Base-by-base conservation (phyloP, 2,329 filamentous ascomycete species). In the Stagonosporopsis vannaccii region DNA sequence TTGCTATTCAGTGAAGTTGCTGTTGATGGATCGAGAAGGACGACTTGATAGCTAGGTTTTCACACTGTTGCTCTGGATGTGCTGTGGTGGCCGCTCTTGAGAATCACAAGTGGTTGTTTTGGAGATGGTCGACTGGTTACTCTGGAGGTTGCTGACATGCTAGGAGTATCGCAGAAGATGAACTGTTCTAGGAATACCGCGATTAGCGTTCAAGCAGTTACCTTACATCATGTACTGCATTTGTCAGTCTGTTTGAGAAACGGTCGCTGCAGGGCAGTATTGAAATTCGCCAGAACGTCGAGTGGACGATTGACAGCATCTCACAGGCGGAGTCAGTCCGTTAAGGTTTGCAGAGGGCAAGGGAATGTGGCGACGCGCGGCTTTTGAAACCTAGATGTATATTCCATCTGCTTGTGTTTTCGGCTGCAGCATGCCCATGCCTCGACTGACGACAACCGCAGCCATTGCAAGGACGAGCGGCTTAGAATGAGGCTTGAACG, bases 361-460 rank as follows among this genome's bases (percentile, higher is more conserved):
- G 37, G 30, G 32, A 23, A 48, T 8, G 22, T 17, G 8, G n/a
- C 25, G 52, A 56, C 52, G 52, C 52, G 52, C 46, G 52, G 45
- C 45, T 28, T 30, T 13, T 20, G 33, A 28, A 20, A 15, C 1
- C 3, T 26, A 11, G 12, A 22, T n/a, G 30, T 30, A 20, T n/a
- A 2, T 11, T 33, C 20, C 30, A 4, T 26, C 7, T 25, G n/a
- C 12, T n/a, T 4, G 12, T 19, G n/a, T 22, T 20, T 6, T n/a
- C 26, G 26, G 7, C 26, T 47, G 26, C 43, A 26, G 22, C 37
- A 9, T 15, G 20, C n/a, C 13, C 12, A 36, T 8, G n/a, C 4
- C 28, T 19, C 6, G 15, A 9, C 15, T 28, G 25, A 25, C 40
- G 28, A 28, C 17, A 23, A 15, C 5, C 8, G 3, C 17, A 23